Evolutionary conservation across 2,329 filamentous ascomycete genomes (phyloP), one percentile per base, ranked within the genome.

Genomic region (Pyricularia sp.): DNA sequence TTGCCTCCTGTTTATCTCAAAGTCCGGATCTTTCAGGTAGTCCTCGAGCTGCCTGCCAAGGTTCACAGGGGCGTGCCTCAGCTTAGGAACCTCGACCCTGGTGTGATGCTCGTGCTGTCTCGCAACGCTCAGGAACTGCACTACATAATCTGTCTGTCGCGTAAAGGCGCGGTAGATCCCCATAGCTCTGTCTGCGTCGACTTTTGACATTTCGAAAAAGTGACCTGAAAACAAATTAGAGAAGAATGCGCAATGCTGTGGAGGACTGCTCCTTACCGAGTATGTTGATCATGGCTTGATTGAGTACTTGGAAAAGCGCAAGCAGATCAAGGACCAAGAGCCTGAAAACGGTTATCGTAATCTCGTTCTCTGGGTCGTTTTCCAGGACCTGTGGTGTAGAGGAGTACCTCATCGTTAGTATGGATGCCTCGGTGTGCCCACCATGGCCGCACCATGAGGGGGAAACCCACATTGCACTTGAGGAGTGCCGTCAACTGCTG

Each of bases 171-270:
- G 92, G 80, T 99, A 99, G 71, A 99, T 94, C 70, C 89, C 86
- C 80, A 99, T 88, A 69, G 95, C 93, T 71, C 94, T 88, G 78
- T 97, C 93, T 70, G 95, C 96, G 79, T 99, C 95, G 30, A 92
- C 86, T 75, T 92, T 92, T 67, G 95, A 97, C 91, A 99, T 94
- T 81, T 99, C 95, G 75, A 99, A 99, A 79, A 98, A 99, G 79
- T 96, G 92, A 74, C 95, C 93, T 96, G 71, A 64, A 61, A 26
- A 14, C 14, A 10, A 30, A 23, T 66, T 14, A 66, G 36, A 26
- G 10, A 7, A 30, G 9, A n/a, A 23, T 23, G 14, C 26, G n/a
- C 31, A 28, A 1, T 17, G 36, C 23, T 25, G 23, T 26, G 33
- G 65, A 10, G 65, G 33, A 26, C 9, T 42, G 65, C 4, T 20